Evolutionary conservation across 2,329 filamentous ascomycete genomes (phyloP), one percentile per base, ranked within the genome.

Genomic region (Nemania bipapillata): DNA sequence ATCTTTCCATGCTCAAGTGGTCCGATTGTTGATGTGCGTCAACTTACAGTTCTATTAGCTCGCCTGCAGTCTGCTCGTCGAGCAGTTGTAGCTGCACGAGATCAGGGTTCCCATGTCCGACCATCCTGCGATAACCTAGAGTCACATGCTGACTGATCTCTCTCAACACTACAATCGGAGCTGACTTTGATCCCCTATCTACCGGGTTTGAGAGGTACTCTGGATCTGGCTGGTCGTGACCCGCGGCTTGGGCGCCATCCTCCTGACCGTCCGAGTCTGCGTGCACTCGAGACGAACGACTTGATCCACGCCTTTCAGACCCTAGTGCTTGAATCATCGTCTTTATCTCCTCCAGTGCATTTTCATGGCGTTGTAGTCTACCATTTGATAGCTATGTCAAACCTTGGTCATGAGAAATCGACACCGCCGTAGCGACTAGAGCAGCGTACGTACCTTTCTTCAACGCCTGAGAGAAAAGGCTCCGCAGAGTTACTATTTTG

Each of bases 1-100:
- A 6, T 7, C 3, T n/a, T 2, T 17, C 17, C n/a, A 26, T 32
- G 22, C 26, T 2, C n/a, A 5, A 4, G 24, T 22, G n/a, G 6
- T 49, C 22, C 42, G n/a, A n/a, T n/a, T n/a, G n/a, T 24, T 35
- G 32, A 15, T 11, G 24, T 15, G 11, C 17, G 7, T 9, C 1
- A 20, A 72, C 77, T 75, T 62, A 79, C 77, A 78, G 71, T 45
- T 75, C 74, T 28, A 77, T 71, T 50, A 79, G 66, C 28, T 78
- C 76, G 50, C 72, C 73, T 26, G 76, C 76, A 3, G 74, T 77
- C 45, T 74, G 73, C 58, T 78, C 75, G 52, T 78, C 75, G 4
- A 79, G 72, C 32, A 79, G 63, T 32, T 75, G 75, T 30, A 78
- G 71, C 61, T 78, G 74, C 22, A 79, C 72, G 28, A 79, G 71